Conservation (phyloP, 257 asterid species). For the Oldenlandia corymbosa region DNA sequence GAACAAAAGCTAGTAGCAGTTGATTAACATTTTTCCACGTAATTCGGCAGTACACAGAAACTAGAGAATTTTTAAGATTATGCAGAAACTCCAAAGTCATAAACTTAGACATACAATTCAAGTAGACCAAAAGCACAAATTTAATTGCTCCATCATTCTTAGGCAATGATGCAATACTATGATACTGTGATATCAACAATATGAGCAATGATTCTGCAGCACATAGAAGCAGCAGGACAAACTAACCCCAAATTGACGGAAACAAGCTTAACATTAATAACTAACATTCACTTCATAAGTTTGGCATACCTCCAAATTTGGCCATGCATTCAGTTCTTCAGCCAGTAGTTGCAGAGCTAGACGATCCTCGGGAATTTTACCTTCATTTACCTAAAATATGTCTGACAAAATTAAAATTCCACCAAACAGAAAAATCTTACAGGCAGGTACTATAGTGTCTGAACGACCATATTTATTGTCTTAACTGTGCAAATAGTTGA, state of each 20-base stretch:
- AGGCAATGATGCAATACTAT: neutral
- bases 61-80: too few relatives aligned
- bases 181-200: neutral
- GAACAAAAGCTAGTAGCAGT: too few relatives aligned
- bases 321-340: conserved; percentile 90
- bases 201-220: neutral
- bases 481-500: neutral
- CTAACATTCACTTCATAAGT: neutral
- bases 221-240: neutral
- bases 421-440: neutral
- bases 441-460: neutral
- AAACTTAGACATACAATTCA: neutral
- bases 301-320: conserved; percentile 66
- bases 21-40: too few relatives aligned
- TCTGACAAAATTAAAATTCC: neutral
- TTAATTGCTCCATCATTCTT: neutral
- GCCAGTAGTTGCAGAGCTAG: conserved; percentile 74
- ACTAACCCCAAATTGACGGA: neutral
- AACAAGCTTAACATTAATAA: neutral
- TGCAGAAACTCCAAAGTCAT: too few relatives aligned
- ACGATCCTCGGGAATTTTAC: conserved; percentile 63
- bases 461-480: neutral
- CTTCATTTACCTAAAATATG: conserved; percentile 63
- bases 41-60: too few relatives aligned
- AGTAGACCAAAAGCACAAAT: neutral